phyloP scores from a whole-genome alignment of 2,329 filamentous ascomycete species.

The Arachnomyces sp. region DNA sequence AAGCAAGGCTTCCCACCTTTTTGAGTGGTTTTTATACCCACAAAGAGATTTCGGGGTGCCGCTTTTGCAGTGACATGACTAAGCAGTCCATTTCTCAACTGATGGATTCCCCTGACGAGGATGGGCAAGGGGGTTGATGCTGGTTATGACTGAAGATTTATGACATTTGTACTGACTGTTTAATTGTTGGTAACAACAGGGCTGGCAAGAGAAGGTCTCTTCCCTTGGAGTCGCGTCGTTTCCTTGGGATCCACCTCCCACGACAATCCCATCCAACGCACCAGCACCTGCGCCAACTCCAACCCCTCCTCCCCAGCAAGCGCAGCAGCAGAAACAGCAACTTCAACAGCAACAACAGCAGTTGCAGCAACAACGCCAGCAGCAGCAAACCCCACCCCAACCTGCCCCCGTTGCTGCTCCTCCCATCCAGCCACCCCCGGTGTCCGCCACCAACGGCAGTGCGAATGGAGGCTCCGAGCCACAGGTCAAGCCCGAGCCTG shows the following conservation, averaged over 20 bases:
- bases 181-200: conserved; percentile 43
- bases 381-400: conserved; percentile 27
- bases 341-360: conserved; percentile 20
- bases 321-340: conserved; percentile 27
- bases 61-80: conserved; percentile 11
- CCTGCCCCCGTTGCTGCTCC: conserved; percentile 25
- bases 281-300: conserved; percentile 36
- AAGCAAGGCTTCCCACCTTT: conserved; percentile 20
- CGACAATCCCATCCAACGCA: too few species aligned
- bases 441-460: conserved; percentile 16
- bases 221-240: conserved; percentile 77
- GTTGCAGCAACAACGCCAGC: conserved; percentile 19
- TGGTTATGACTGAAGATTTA: too few species aligned
- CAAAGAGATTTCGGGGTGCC: conserved; percentile 9
- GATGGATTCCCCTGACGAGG: conserved; percentile 8
- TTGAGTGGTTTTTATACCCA: conserved; percentile 35
- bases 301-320: conserved; percentile 29
- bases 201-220: conserved; percentile 88
- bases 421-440: conserved; percentile 20
- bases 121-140: conserved; percentile 2
- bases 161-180: too few species aligned
- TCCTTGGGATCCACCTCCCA: conserved; percentile 87
- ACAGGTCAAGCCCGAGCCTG: conserved; percentile 48
- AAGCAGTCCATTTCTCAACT: conserved; percentile 1
- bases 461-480: conserved; percentile 13